phyloP scores from a whole-genome alignment of 805 yeast species.

The Myxozyma mucilagina region DNA sequence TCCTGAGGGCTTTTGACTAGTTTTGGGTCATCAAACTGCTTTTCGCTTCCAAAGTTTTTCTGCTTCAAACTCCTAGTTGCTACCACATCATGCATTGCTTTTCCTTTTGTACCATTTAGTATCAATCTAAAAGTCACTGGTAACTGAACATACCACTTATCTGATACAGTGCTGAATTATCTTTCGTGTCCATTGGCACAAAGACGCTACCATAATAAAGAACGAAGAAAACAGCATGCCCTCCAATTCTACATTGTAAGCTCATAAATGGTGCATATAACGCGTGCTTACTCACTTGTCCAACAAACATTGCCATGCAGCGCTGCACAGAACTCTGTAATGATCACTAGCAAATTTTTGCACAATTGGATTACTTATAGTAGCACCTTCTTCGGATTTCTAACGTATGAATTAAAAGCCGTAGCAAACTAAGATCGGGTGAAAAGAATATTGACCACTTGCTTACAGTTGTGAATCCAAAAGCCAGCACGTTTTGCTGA shows the following conservation, averaged over 20 bases:
- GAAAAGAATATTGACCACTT: not conserved
- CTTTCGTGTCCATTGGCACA: not conserved
- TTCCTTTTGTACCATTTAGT: not conserved
- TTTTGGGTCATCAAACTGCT: not conserved
- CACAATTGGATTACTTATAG: slow-evolving; percentile 3
- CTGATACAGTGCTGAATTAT: slow-evolving; percentile 2
- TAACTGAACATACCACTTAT: slow-evolving; percentile 10
- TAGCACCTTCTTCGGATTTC: slow-evolving; percentile 15
- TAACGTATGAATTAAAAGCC: not conserved
- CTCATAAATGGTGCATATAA: not conserved
- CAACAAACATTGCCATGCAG: slow-evolving; percentile 17
- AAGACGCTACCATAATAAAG: slow-evolving; percentile 5
- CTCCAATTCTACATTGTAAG: slow-evolving; percentile 14
- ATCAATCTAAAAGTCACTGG: not conserved
- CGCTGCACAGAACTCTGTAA: slow-evolving; percentile 9
- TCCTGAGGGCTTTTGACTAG: not conserved
- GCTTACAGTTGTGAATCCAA: slow-evolving; percentile 14
- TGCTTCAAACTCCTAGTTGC: not conserved
- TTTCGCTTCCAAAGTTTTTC: not conserved
- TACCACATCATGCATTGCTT: not conserved
- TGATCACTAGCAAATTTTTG: slow-evolving; percentile 19
- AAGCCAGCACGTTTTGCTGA: slow-evolving; percentile 1
- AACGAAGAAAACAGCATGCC: slow-evolving; percentile 4
- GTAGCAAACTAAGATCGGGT: too few species aligned
- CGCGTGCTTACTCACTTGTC: slow-evolving; percentile 3